Evolutionary conservation across 139 green algal species (phyloP).

Genomic region (Desmodesmus armatus): DNA sequence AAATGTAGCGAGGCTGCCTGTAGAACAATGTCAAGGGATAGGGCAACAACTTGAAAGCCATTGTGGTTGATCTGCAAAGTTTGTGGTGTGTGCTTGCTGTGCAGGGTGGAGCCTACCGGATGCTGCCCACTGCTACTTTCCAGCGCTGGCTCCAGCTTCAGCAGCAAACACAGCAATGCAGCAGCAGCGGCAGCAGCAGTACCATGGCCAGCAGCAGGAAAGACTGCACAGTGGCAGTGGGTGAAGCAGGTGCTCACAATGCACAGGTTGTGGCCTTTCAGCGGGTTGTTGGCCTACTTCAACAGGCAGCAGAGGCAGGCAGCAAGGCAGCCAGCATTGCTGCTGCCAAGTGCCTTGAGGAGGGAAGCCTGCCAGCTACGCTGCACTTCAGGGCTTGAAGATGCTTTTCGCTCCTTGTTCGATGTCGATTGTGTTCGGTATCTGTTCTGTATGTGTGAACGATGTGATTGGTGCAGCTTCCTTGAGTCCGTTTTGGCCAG

Average conservation of each 20-base stretch:
- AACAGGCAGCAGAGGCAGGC: background rate
- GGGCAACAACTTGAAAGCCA: no score
- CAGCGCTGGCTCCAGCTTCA: background rate
- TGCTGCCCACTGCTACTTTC: constrained; percentile 4
- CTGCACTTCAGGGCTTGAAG: background rate
- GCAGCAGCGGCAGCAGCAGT: constrained; percentile 7
- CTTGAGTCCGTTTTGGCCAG: no score
- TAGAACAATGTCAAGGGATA: no score
- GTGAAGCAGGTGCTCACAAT: background rate
- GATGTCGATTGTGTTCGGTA: no score
- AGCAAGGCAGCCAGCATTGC: constrained; percentile 9
- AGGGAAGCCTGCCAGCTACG: background rate
- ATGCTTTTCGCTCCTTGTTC: no score
- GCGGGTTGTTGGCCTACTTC: background rate
- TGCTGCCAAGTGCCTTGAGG: constrained; percentile 5
- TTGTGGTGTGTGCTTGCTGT: no score
- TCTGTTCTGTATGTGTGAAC: no score
- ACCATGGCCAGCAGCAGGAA: background rate
- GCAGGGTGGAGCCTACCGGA: constrained; percentile 17
- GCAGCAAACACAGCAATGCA: background rate
- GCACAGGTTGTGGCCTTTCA: background rate
- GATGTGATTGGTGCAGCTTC: no score
- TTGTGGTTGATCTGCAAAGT: no score
- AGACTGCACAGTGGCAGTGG: background rate
- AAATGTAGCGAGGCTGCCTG: no score